Evolutionary conservation across 371 early-diverging fungal species (phyloP).

Genomic region (Actinomucor elegans): DNA sequence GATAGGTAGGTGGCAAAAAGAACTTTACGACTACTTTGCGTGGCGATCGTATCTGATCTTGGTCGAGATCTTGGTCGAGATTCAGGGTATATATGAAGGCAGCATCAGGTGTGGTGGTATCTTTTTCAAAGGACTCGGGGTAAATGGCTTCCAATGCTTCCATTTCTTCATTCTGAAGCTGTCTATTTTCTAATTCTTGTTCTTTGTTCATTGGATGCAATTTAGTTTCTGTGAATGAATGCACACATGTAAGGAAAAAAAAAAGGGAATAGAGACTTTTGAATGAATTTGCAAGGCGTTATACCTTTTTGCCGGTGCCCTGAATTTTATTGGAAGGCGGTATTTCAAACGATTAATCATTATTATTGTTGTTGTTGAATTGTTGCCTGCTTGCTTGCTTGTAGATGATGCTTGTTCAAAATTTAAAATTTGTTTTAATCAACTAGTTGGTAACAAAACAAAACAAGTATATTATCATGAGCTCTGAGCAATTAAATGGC

Average conservation of each 20-base stretch:
- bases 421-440: too few relatives aligned
- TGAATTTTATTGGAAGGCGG: too few relatives aligned
- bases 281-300: too few relatives aligned
- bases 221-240: too few relatives aligned
- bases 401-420: too few relatives aligned
- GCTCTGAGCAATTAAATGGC: too few relatives aligned
- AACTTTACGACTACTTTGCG: conserved; percentile 46
- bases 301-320: too few relatives aligned
- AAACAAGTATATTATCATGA: too few relatives aligned
- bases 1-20: conserved; percentile 70
- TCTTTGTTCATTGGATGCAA: conserved; percentile 11
- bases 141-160: conserved; percentile 45
- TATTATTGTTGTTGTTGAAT: too few relatives aligned
- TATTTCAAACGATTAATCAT: too few relatives aligned
- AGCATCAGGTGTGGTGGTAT: conserved; percentile 12
- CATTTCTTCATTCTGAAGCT: conserved; percentile 40
- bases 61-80: conserved; percentile 38
- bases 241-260: not conserved
- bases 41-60: conserved; percentile 28
- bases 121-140: conserved; percentile 28
- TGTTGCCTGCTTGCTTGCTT: too few relatives aligned
- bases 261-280: not conserved
- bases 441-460: too few relatives aligned
- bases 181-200: conserved; percentile 24
- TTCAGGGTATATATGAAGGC: conserved; percentile 33